phyloP scores from a whole-genome alignment of 139 green algal species.

The Picochlorum sp. region DNA sequence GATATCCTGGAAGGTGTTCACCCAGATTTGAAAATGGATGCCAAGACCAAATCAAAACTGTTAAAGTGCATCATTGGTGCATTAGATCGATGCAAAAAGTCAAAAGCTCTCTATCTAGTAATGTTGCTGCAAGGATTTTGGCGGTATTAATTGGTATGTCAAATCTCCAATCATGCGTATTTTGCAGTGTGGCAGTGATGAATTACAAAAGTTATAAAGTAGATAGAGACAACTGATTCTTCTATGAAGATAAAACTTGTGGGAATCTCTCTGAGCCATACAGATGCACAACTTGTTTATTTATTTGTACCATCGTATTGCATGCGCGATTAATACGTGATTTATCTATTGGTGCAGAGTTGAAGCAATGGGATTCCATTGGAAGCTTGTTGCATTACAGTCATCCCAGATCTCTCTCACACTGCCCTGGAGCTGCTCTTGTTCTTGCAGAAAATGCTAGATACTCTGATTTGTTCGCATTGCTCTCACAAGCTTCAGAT shows the following conservation, averaged over 20 bases:
- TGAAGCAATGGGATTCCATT: slow-evolving; percentile 9
- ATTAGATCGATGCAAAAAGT: too few relatives aligned
- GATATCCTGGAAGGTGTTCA: too few relatives aligned
- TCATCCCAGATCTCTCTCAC: slow-evolving; percentile 11
- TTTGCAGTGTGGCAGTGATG: slow-evolving; percentile 2
- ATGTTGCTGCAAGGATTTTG: too few relatives aligned
- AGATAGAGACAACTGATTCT: slow-evolving; percentile 23
- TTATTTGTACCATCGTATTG: neutral
- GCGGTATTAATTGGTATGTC: too few relatives aligned
- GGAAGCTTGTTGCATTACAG: slow-evolving; percentile 7
- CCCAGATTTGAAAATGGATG: too few relatives aligned
- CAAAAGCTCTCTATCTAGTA: too few relatives aligned
- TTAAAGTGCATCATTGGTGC: too few relatives aligned
- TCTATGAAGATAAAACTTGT: slow-evolving; percentile 11
- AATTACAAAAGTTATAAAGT: slow-evolving; percentile 6
- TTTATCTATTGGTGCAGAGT: slow-evolving; percentile 7
- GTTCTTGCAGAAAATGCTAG: slow-evolving; percentile 3
- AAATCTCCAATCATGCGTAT: too few relatives aligned
- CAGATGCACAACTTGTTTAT: neutral
- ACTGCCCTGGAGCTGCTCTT: slow-evolving; percentile 15
- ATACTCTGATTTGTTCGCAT: slow-evolving; percentile 5
- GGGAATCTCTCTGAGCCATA: slow-evolving; percentile 18
- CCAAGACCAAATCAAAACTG: too few relatives aligned
- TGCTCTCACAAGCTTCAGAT: slow-evolving; percentile 6
- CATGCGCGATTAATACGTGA: neutral